A percentile compares a stretch with the other conserved stretches of the same genome.
These are phyloP conservation scores for Lepidopterella palustris DNA, from an alignment of 495 filamentous ascomycete genomes.

Conservation along the genomic window DNA sequence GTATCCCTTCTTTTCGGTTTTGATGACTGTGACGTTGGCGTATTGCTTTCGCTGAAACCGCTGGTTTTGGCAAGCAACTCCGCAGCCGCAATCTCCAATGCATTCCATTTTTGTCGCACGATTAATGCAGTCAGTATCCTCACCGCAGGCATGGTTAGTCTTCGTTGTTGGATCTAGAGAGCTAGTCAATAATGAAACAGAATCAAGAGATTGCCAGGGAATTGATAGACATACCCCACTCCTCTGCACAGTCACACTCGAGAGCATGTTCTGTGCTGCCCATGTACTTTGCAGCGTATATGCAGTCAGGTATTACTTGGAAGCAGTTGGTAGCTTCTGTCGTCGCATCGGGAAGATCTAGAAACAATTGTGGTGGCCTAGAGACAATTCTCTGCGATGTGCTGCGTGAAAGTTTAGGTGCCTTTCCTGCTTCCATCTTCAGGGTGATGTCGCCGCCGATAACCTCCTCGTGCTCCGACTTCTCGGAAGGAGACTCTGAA, in stretches of 20 bases:
- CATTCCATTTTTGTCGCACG: constrained; percentile 98
- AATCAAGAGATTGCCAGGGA: constrained; percentile 9
- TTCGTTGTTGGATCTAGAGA: constrained; percentile 52
- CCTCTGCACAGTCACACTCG: constrained; percentile 91
- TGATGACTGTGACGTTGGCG: constrained; percentile 87
- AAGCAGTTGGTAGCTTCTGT: constrained; percentile 70
- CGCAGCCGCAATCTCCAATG: constrained; percentile 78
- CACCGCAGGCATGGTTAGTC: constrained; percentile 80
- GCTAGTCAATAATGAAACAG: constrained; percentile 18
- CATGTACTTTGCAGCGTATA: constrained; percentile 82
- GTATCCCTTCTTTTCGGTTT: constrained; percentile 95
- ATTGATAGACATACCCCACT: constrained; percentile 74
- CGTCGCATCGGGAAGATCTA: constrained; percentile 66
- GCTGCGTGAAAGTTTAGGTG: constrained; percentile 68
- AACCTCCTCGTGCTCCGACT: constrained; percentile 41
- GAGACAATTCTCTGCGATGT: constrained; percentile 61
- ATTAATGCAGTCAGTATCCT: constrained; percentile 98
- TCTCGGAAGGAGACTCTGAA: constrained; percentile 36
- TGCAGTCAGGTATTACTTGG: constrained; percentile 70
- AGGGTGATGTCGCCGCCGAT: constrained; percentile 54
- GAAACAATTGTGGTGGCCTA: constrained; percentile 57
- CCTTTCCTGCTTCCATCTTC: constrained; percentile 61
- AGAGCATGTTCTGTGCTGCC: constrained; percentile 87
- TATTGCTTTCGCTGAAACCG: constrained; percentile 89
- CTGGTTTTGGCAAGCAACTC: constrained; percentile 82